phyloP scores from a whole-genome alignment of 2,329 filamentous ascomycete genomes.

The Ophidiomyces ophidiicola region DNA sequence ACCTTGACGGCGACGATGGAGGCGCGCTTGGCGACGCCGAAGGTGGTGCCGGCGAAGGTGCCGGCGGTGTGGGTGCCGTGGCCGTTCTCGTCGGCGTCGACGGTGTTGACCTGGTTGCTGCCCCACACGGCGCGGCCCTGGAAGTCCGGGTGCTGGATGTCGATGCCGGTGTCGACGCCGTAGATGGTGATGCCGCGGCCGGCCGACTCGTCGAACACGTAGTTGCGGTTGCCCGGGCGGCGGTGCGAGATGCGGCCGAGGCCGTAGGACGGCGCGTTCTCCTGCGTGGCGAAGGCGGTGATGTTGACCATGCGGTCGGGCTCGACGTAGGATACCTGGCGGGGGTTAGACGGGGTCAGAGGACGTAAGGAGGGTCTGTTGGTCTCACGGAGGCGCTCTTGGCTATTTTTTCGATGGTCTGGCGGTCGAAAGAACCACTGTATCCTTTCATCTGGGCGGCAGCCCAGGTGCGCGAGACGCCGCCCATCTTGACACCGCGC shows the following conservation, averaged over 20 bases:
- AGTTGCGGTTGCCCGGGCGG: slow-evolving; percentile 19
- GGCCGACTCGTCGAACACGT: slow-evolving; percentile 27
- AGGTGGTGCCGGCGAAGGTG: slow-evolving; percentile 26
- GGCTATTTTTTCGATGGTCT: slow-evolving; percentile 11
- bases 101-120: slow-evolving; percentile 22
- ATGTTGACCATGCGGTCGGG: slow-evolving; percentile 10
- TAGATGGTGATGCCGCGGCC: slow-evolving; percentile 29
- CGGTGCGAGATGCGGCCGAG: slow-evolving; percentile 26
- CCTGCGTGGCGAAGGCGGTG: slow-evolving; percentile 13
- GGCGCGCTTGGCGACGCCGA: slow-evolving; percentile 30
- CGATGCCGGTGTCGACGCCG: slow-evolving; percentile 31
- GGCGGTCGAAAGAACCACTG: slow-evolving; percentile 9
- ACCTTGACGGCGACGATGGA: slow-evolving; percentile 39
- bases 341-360: slow-evolving; percentile 1
- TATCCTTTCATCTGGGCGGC: slow-evolving; percentile 6
- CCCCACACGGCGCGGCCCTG: slow-evolving; percentile 27
- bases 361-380: neutral
- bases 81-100: slow-evolving; percentile 20
- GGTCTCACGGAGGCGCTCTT: slow-evolving; percentile 6
- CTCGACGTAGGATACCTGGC: slow-evolving; percentile 15
- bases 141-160: slow-evolving; percentile 25
- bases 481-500: neutral
- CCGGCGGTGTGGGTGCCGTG: slow-evolving; percentile 33
- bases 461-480: slow-evolving; percentile 4
- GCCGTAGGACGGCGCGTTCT: slow-evolving; percentile 22